Evolutionary conservation across 2,329 filamentous ascomycete genomes (phyloP).

Genomic region (Microcera coccophila): DNA sequence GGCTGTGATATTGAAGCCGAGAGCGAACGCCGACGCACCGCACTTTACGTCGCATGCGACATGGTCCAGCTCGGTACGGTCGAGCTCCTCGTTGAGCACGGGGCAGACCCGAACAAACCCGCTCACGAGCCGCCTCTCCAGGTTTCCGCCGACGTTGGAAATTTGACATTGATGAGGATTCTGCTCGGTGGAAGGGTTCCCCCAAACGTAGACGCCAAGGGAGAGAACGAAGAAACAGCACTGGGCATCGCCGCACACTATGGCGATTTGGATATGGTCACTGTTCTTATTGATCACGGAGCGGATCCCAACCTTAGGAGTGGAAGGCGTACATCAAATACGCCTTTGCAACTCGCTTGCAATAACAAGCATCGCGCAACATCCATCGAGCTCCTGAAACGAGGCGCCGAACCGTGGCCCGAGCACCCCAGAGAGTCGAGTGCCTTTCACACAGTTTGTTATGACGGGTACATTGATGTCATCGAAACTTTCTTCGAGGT

Average conservation of each 20-base stretch:
- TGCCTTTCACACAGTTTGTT: conserved; percentile 12
- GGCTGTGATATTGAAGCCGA: conserved; percentile 13
- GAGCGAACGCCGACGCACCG: conserved; percentile 3
- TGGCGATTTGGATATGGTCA: conserved; percentile 13
- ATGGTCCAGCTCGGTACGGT: conserved; percentile 5
- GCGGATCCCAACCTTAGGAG: conserved; percentile 16
- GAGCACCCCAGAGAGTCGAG: conserved; percentile 7
- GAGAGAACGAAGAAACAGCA: conserved; percentile 7
- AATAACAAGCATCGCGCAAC: conserved; percentile 1
- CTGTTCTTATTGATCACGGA: conserved; percentile 15
- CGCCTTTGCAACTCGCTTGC: conserved; percentile 11
- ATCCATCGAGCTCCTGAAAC: conserved; percentile 14
- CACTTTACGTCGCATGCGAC: conserved; percentile 13
- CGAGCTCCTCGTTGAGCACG: conserved; percentile 10
- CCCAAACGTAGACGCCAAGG: conserved; percentile 8
- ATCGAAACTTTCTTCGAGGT: conserved; percentile 12
- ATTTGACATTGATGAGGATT: conserved; percentile 7
- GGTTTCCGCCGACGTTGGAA: conserved; percentile 13
- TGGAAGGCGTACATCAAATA: conserved; percentile 7
- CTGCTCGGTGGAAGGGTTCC: conserved; percentile 8
- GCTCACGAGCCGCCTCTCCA: conserved; percentile 10
- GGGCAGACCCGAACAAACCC: conserved; percentile 13
- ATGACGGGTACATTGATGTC: conserved; percentile 6
- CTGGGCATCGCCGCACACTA: conserved; percentile 11
- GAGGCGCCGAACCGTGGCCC: conserved; percentile 11